phyloP scores from a whole-genome alignment of 352 stramenopile species.

The Phytopythium cucurbitacearum region DNA sequence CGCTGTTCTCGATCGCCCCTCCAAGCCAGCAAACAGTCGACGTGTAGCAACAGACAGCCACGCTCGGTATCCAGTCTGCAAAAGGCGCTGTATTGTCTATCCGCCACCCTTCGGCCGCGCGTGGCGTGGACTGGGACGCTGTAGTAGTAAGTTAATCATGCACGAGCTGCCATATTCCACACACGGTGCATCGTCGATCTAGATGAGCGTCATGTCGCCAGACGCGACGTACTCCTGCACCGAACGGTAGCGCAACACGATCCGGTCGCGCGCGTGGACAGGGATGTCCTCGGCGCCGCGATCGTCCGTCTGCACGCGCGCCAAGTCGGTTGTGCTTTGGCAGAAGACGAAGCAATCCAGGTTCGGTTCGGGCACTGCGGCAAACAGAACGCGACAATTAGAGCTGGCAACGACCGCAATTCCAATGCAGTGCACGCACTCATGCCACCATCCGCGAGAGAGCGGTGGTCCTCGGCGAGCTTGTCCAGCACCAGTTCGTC shows the following conservation, averaged over 20 bases:
- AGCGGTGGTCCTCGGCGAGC: slow-evolving; percentile 60
- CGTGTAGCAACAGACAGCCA: neutral
- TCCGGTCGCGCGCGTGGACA: slow-evolving; percentile 53
- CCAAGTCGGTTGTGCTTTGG: slow-evolving; percentile 50
- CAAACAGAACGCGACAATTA: slow-evolving; percentile 3
- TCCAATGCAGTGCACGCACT: slow-evolving; percentile 23
- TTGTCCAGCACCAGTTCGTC: slow-evolving; percentile 58
- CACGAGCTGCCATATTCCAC: no score
- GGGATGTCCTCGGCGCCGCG: slow-evolving; percentile 59
- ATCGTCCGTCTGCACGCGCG: slow-evolving; percentile 68
- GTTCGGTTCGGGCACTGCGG: slow-evolving; percentile 61
- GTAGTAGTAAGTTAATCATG: no score
- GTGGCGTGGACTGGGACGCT: no score
- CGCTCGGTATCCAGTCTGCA: no score
- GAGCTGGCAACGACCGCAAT: neutral
- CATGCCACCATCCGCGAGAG: slow-evolving; percentile 60
- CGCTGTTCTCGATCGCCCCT: neutral
- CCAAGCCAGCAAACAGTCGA: no score
- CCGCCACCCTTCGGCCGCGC: no score
- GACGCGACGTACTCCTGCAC: slow-evolving; percentile 55
- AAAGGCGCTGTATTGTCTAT: no score
- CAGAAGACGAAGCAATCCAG: slow-evolving; percentile 83
- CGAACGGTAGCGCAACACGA: slow-evolving; percentile 69
- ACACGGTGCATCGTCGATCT: slow-evolving; percentile 7
- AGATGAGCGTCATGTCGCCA: slow-evolving; percentile 49